Base-by-base conservation (phyloP, 495 filamentous ascomycete species). In the Aspergillus funiculosus region DNA sequence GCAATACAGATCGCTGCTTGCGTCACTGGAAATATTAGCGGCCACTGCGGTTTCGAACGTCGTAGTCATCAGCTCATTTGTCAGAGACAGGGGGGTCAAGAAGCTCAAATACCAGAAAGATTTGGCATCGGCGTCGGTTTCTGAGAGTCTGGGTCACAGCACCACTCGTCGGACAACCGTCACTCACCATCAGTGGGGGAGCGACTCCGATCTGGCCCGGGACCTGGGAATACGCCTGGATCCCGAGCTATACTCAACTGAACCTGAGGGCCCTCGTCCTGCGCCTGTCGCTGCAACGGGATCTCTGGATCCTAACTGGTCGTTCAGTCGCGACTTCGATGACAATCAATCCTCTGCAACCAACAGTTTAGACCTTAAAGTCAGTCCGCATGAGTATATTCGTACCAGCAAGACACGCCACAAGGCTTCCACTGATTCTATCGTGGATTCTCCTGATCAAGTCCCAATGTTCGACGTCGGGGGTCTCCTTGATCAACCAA, bases 61-160 rank as follows among this genome's bases (percentile, higher is more conserved):
- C 5, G 68, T 94, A 14, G 83, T 89, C 0, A 78, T 94, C 11
- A 87, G 87, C 27, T 87, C 85, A 0, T 92, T 90, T 47, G 80
- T 90, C 11, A 77, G 87, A 2, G 87, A 90, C 52, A 72, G 79
- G 22, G 87, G 87, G 15, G 68, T 81, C 35, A 91, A 91, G 67
- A 89, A 87, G 60, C 63, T 70, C n/a, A 83, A 83, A 56, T 91
- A 78, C 62, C 81, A 81, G 50, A 64, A 59, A 20, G 53, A 49
- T 2, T 69, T 77, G 38, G 81, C 73, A n/a, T 77, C 71, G 8
- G 64, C 71, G 19, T 73, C 68, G 13, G 75, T 74, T 32, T 72
- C 59, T 43, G 71, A 78, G 49, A 77, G 68, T 53, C 56, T 76
- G 27, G 77, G 78, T 15, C 57, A 69, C 30, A 67, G 71, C 31